phyloP scores from a whole-genome alignment of 2,329 filamentous ascomycete genomes.

The Cercospora sp. region DNA sequence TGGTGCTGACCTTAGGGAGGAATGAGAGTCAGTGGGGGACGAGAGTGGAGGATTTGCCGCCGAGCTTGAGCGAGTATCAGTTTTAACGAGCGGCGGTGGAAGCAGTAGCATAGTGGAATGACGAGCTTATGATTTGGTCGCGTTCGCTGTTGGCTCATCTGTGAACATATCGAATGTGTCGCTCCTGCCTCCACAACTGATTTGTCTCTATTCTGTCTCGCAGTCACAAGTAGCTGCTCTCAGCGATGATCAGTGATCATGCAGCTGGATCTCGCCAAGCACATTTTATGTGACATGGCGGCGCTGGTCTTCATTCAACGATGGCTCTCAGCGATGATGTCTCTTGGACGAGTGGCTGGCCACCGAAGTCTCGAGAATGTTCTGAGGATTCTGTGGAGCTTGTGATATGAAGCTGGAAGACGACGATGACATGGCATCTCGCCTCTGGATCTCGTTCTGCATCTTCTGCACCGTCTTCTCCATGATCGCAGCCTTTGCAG shows the following conservation, averaged over 20 bases:
- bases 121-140: background rate
- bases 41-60: constrained; percentile 36
- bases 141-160: too few species aligned
- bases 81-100: constrained; percentile 12
- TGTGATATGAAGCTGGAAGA: background rate
- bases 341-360: background rate
- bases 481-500: background rate
- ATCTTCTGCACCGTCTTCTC: background rate
- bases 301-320: background rate
- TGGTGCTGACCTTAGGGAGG: constrained; percentile 40
- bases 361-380: background rate
- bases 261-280: background rate
- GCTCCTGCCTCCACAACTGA: too few species aligned
- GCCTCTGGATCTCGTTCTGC: background rate
- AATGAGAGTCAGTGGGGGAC: constrained; percentile 42
- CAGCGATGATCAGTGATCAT: background rate
- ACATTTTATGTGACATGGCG: background rate
- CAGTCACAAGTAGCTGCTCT: background rate
- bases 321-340: background rate
- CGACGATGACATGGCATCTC: background rate
- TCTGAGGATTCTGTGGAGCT: background rate
- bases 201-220: too few species aligned
- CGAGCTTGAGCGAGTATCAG: constrained; percentile 32
- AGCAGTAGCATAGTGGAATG: background rate
- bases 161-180: too few species aligned